A percentile compares a stretch with the other conserved stretches of the same genome.
Evolutionary conservation across 23 red algal species (phyloP).

Genomic region (Gracilaria caudata): DNA sequence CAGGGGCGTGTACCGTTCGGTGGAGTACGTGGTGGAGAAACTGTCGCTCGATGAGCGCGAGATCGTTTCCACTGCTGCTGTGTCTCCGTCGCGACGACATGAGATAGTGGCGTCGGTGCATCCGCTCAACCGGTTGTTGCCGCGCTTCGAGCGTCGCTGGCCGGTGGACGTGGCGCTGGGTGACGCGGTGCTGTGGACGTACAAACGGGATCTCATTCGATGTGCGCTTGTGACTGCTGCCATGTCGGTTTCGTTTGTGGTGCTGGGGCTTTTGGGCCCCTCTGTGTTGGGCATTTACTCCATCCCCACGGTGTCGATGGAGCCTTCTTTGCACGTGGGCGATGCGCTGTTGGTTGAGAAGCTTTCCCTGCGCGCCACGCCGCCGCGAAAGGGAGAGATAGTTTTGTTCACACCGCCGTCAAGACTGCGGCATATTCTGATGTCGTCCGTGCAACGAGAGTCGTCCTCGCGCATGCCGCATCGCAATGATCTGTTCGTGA

Average conservation of each 20-base stretch:
- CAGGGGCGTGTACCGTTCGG: conserved; percentile 55
- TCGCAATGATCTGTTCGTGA: conserved; percentile 62
- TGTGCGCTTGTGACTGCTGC: conserved; percentile 54
- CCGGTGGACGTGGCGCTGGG: conserved; percentile 49
- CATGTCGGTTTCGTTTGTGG: conserved; percentile 38
- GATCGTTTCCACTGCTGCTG: background rate
- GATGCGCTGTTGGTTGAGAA: conserved; percentile 93
- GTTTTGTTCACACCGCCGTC: conserved; percentile 72
- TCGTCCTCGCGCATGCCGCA: background rate
- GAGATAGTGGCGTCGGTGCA: conserved; percentile 51
- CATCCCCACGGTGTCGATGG: conserved; percentile 83
- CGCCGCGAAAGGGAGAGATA: conserved; percentile 66
- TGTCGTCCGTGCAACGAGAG: background rate
- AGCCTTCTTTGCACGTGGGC: conserved; percentile 79
- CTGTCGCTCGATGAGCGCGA: conserved; percentile 32
- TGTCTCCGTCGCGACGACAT: background rate
- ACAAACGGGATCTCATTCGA: conserved; percentile 47
- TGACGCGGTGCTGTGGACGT: conserved; percentile 55
- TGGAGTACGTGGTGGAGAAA: conserved; percentile 63
- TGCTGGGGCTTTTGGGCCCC: conserved; percentile 30
- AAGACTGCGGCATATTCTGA: conserved; percentile 40
- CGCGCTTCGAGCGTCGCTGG: conserved; percentile 69
- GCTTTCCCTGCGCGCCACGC: conserved; percentile 40
- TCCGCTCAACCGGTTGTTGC: conserved; percentile 46
- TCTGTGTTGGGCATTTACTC: conserved; percentile 43